These are phyloP conservation scores for Megacollybia platyphylla DNA, from an alignment of 1,284 basidiomycete genomes.

Conservation along the genomic window DNA sequence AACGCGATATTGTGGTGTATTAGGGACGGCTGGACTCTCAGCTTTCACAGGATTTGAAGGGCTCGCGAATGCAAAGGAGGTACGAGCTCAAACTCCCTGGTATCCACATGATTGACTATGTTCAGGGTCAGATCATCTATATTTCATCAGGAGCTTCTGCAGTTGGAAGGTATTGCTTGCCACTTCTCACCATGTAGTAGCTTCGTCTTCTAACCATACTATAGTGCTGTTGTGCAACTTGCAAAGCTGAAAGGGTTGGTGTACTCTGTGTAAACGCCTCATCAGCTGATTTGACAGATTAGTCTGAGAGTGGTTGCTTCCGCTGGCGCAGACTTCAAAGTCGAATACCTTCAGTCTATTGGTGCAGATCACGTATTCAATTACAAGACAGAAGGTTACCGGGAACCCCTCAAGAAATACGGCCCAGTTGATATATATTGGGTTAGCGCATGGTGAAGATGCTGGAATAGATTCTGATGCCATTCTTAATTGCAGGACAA, in stretches of 20 bases:
- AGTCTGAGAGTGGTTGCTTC: slow-evolving; percentile 41
- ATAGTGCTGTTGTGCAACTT: slow-evolving; percentile 20
- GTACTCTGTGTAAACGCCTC: background rate
- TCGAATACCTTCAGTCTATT: slow-evolving; percentile 31
- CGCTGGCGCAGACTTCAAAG: slow-evolving; percentile 42
- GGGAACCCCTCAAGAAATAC: slow-evolving; percentile 27
- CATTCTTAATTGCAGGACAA: slow-evolving; percentile 18
- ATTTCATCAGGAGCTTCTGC: slow-evolving; percentile 10
- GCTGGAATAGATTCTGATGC: background rate
- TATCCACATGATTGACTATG: background rate
- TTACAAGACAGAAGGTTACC: slow-evolving; percentile 34
- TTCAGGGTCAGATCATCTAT: slow-evolving; percentile 8
- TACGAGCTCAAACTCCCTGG: background rate
- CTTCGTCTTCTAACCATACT: background rate
- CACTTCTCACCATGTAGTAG: background rate
- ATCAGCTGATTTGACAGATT: background rate
- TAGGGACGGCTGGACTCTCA: background rate
- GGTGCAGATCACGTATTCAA: slow-evolving; percentile 46
- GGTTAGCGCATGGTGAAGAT: background rate
- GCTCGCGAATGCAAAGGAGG: background rate
- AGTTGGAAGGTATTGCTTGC: slow-evolving; percentile 10
- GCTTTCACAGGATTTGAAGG: slow-evolving; percentile 2
- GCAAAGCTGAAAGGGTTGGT: slow-evolving; percentile 24
- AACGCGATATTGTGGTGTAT: background rate
- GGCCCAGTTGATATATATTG: slow-evolving; percentile 14